These are phyloP conservation scores for Vitis rotundifolia DNA, from an alignment of 164 flowering plant species.

Conservation along the genomic window DNA sequence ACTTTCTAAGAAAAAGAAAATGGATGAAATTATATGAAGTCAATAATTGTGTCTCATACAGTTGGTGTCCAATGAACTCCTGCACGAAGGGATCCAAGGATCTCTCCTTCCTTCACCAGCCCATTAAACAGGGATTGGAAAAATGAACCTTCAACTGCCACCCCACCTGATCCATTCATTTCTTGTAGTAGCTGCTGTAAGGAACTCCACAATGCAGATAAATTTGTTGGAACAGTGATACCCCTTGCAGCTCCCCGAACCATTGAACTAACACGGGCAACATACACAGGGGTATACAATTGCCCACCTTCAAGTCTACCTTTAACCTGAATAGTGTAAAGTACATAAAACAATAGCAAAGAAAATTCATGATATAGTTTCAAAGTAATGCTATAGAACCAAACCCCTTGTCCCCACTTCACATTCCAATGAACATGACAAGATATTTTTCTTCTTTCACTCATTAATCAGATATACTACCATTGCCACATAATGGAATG, in stretches of 20 bases:
- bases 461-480: no score
- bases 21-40: neutral
- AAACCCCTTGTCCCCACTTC: no score
- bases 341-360: no score
- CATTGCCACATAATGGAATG: no score
- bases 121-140: constrained; percentile 89
- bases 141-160: constrained; percentile 79
- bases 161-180: constrained; percentile 76
- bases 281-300: constrained; percentile 88
- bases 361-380: no score
- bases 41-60: constrained; percentile 42
- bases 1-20: neutral
- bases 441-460: no score
- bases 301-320: constrained; percentile 99
- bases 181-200: constrained; percentile 75
- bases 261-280: constrained; percentile 89
- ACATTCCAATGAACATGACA: no score
- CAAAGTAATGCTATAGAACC: no score
- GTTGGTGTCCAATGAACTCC: constrained; percentile 97
- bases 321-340: constrained; percentile 56
- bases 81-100: constrained; percentile 93
- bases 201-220: constrained; percentile 75
- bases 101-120: constrained; percentile 70
- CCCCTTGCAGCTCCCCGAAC: constrained; percentile 97
- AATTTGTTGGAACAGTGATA: constrained; percentile 80